Conservation (phyloP, 1,284 basidiomycete genomes). For the Moniliella sp. region DNA sequence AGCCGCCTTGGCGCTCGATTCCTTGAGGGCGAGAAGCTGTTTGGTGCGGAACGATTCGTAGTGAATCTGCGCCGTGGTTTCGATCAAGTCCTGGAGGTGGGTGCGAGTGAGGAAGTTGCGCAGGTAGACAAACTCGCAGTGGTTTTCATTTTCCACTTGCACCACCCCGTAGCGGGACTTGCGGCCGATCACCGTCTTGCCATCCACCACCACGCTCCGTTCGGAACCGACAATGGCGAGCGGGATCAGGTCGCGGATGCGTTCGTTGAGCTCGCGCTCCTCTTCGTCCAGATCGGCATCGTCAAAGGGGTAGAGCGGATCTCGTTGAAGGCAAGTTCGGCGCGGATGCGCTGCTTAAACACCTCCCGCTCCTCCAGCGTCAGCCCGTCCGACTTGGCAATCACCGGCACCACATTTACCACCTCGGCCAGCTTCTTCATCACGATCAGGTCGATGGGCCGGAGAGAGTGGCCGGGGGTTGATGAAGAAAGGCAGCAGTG, state of each 20-base stretch:
- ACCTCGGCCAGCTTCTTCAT: constrained; percentile 97
- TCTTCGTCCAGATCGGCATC: constrained; percentile 80
- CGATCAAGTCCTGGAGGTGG: constrained; percentile 90
- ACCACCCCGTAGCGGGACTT: constrained; percentile 96
- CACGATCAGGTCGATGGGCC: constrained; percentile 71
- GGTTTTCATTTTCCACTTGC: constrained; percentile 74
- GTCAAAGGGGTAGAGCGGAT: constrained; percentile 87
- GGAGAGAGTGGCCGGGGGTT: constrained; percentile 27
- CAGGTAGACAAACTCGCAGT: constrained; percentile 94
- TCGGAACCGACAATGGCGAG: constrained; percentile 93
- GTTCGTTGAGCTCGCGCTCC: constrained; percentile 64
- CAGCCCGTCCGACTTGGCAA: constrained; percentile 89
- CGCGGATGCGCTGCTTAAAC: constrained; percentile 88
- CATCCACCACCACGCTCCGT: constrained; percentile 75
- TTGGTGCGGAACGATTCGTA: constrained; percentile 98
- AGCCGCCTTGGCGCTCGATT: constrained; percentile 38
- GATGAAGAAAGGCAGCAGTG: constrained; percentile 95
- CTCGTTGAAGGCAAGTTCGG: constrained; percentile 74
- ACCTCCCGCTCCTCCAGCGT: constrained; percentile 74
- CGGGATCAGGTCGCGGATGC: constrained; percentile 76
- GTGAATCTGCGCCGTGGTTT: constrained; percentile 93
- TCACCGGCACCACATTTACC: constrained; percentile 93
- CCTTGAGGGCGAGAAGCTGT: constrained; percentile 78
- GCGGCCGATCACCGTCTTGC: constrained; percentile 77
- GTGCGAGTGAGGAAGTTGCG: constrained; percentile 91